Evolutionary conservation across 768 basidiomycete genomes (phyloP), one percentile per base, ranked within the genome.

Genomic region (Termitomyces sp.): DNA sequence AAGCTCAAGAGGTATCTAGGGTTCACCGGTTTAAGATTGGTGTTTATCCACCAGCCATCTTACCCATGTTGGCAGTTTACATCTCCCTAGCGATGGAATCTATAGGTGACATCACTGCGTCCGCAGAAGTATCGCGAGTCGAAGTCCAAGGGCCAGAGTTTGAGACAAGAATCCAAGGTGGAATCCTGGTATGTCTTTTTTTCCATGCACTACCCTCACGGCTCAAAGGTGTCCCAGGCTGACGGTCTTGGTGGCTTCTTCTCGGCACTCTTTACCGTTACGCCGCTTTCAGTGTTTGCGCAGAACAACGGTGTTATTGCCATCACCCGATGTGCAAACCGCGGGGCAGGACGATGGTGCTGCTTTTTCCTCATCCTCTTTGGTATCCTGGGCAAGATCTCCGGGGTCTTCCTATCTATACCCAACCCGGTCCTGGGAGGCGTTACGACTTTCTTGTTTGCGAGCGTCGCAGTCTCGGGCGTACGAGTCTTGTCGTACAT

Each of bases 401-500:
- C 91, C 3, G 91, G 91, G 0, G 83, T 93, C 43, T 91, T 95
- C 73, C 81, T 95, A 18, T 84, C 91, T 1, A 93, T 95, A 58
- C 93, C 92, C 1, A 86, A 88, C 65, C 77, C 91, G 0, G 91
- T 92, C 7, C 80, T 92, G 0, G 92, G 91, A 2, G 91, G 91
- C 3, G 90, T 93, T 3, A 95, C 91, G 12, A 93, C 91, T 3
- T 93, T 93, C 79, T 78, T 93, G 10, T 93, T 94, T 66, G 87
- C 89, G 0, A 85, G 79, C 40, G 91, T 93, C 30, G 79, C 82
- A 16, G 80, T 82, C 7, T 88, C 87, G 0, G 91, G 92, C 33
- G 52, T 89, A 30, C 82, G 88, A 24, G 88, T 93, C 3, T 76
- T 95, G 30, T 77, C 83, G 3, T 81, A 82, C 62, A 72, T 80